phyloP scores from a whole-genome alignment of 2,329 filamentous ascomycete species.

The Calonectria pseudoreteaudii region DNA sequence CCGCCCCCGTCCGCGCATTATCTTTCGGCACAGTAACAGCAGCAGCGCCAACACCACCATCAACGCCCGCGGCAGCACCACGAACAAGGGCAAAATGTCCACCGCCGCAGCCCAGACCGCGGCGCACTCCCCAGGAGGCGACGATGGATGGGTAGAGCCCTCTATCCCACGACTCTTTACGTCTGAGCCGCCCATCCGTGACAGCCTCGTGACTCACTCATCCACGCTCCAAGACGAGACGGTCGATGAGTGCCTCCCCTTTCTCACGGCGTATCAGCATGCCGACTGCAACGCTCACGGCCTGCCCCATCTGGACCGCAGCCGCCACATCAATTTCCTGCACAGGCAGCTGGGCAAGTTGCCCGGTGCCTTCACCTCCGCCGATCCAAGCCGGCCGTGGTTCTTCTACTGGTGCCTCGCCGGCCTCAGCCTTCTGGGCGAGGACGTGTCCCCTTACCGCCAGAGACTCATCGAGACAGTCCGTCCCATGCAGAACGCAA shows the following conservation, averaged over 20 bases:
- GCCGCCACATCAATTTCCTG: conserved; percentile 72
- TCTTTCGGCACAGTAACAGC: conserved; percentile 45
- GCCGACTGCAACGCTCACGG: conserved; percentile 75
- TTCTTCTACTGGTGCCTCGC: conserved; percentile 92
- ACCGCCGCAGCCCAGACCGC: conserved; percentile 24
- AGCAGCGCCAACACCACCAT: conserved; percentile 27
- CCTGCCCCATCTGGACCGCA: conserved; percentile 78
- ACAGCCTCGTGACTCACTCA: conserved; percentile 75
- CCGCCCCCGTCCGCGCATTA: conserved; percentile 46
- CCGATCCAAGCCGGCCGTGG: conserved; percentile 94
- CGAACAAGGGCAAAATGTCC: conserved; percentile 17
- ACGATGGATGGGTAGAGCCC: conserved; percentile 25
- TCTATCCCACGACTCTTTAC: conserved; percentile 69
- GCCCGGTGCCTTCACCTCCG: conserved; percentile 75
- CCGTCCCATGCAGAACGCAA: conserved; percentile 81
- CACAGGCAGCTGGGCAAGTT: conserved; percentile 69
- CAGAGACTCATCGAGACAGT: conserved; percentile 80
- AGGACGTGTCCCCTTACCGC: conserved; percentile 77
- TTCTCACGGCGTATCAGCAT: conserved; percentile 68
- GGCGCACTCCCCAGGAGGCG: conserved; percentile 18
- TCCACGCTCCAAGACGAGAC: conserved; percentile 77
- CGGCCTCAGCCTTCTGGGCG: conserved; percentile 79
- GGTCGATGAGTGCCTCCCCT: conserved; percentile 75
- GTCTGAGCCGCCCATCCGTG: conserved; percentile 70
- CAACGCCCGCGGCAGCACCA: conserved; percentile 24